Evolutionary conservation across 1,284 basidiomycete species (phyloP).

Genomic region (Ustilago curta): DNA sequence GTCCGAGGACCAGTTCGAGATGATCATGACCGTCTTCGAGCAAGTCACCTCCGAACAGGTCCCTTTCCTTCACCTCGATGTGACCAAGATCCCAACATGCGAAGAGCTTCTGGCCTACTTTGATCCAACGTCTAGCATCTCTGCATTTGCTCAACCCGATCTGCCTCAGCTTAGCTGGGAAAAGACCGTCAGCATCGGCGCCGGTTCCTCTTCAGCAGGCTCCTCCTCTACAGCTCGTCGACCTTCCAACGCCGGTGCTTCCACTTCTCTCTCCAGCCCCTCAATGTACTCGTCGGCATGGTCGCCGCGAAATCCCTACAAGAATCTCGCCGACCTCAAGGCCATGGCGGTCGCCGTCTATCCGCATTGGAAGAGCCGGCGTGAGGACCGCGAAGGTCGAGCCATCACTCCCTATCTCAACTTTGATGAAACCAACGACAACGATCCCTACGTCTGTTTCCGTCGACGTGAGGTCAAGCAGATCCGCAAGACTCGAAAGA

Average conservation of each 20-base stretch:
- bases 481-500: constrained; percentile 86
- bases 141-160: constrained; percentile 58
- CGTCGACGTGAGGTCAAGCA: constrained; percentile 93
- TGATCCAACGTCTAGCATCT: constrained; percentile 52
- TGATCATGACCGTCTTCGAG: constrained; percentile 94
- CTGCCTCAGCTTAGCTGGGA: constrained; percentile 58
- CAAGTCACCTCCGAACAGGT: constrained; percentile 87
- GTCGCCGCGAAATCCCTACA: constrained; percentile 62
- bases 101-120: constrained; percentile 62
- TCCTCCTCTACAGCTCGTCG: constrained; percentile 17
- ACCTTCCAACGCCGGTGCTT: constrained; percentile 16
- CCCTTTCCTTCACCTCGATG: constrained; percentile 84
- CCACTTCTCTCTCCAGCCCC: not conserved
- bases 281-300: constrained; percentile 31
- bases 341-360: constrained; percentile 57
- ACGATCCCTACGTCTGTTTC: constrained; percentile 98
- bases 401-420: constrained; percentile 62
- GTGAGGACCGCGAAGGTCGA: constrained; percentile 63
- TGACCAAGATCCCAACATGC: constrained; percentile 57
- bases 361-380: constrained; percentile 66
- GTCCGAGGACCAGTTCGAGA: constrained; percentile 90
- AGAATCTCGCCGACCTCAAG: constrained; percentile 63
- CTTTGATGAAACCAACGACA: constrained; percentile 89
- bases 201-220: constrained; percentile 11
- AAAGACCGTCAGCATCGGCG: constrained; percentile 24